A percentile compares a stretch with the other conserved stretches of the same genome.
Evolutionary conservation across 352 stramenopile species (phyloP).

Genomic region (Phytophthora pistaciae): DNA sequence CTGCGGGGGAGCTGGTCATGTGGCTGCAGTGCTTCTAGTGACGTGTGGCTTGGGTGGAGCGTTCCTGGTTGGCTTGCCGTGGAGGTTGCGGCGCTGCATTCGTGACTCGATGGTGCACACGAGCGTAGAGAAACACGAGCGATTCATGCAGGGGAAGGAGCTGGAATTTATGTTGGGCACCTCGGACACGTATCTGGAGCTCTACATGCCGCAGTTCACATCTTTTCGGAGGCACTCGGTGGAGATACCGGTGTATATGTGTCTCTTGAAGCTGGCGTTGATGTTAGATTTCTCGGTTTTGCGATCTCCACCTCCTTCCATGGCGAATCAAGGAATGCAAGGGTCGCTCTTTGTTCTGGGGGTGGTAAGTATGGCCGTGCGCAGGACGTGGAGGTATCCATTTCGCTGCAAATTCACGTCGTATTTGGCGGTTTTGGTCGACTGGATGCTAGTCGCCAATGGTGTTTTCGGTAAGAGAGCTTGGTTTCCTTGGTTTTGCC

Average conservation of each 20-base stretch:
- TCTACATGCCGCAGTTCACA: slow-evolving; percentile 62
- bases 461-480: slow-evolving; percentile 52
- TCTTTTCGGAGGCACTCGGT: slow-evolving; percentile 52
- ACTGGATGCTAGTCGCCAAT: slow-evolving; percentile 59
- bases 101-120: slow-evolving; percentile 36
- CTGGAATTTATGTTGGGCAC: slow-evolving; percentile 62
- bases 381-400: slow-evolving; percentile 27
- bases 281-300: slow-evolving; percentile 61
- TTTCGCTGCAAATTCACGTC: slow-evolving; percentile 56
- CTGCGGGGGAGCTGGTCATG: slow-evolving; percentile 46
- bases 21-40: slow-evolving; percentile 38
- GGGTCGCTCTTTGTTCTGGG: slow-evolving; percentile 52
- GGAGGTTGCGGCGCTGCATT: slow-evolving; percentile 47
- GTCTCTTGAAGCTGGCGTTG: slow-evolving; percentile 57
- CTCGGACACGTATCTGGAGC: slow-evolving; percentile 65
- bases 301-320: slow-evolving; percentile 47
- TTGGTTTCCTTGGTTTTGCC: background rate
- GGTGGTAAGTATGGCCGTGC: slow-evolving; percentile 34
- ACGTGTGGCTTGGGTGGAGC: slow-evolving; percentile 44
- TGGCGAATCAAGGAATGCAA: slow-evolving; percentile 58
- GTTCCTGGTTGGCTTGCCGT: slow-evolving; percentile 61
- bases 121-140: slow-evolving; percentile 51
- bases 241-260: slow-evolving; percentile 46
- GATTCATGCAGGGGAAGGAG: slow-evolving; percentile 58
- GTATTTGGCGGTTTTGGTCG: slow-evolving; percentile 37